Conservation (phyloP, 1,284 basidiomycete genomes). For the Rhodotorula sp. region DNA sequence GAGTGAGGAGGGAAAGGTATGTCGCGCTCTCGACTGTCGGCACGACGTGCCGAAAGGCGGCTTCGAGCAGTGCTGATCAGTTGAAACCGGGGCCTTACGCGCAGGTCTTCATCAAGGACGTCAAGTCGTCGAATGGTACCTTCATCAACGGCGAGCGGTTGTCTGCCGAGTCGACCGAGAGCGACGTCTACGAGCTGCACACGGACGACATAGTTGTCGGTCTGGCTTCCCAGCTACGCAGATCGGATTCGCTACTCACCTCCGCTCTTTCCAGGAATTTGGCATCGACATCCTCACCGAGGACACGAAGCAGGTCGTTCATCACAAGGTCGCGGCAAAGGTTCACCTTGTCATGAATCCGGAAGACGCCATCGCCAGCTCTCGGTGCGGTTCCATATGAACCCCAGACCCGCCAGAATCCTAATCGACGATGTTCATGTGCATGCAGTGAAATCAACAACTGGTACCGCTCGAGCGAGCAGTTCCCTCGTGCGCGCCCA, state of each 20-base stretch:
- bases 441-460: slow-evolving; percentile 39
- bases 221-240: slow-evolving; percentile 46
- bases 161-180: slow-evolving; percentile 85
- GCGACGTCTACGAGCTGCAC: slow-evolving; percentile 89
- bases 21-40: slow-evolving; percentile 22
- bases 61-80: neutral
- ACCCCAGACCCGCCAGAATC: too few species aligned
- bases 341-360: slow-evolving; percentile 83
- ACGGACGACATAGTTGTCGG: slow-evolving; percentile 84
- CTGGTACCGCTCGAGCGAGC: slow-evolving; percentile 40
- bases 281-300: slow-evolving; percentile 99
- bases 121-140: slow-evolving; percentile 96
- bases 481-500: slow-evolving; percentile 1
- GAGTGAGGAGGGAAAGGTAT: slow-evolving; percentile 82
- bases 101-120: slow-evolving; percentile 96
- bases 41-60: neutral
- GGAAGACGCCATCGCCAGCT: slow-evolving; percentile 62
- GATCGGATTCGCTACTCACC: neutral
- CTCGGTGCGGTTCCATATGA: too few species aligned
- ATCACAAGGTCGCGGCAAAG: slow-evolving; percentile 95
- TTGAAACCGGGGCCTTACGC: neutral
- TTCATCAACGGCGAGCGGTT: slow-evolving; percentile 96
- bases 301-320: slow-evolving; percentile 96
- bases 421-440: too few species aligned
- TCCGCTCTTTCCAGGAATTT: slow-evolving; percentile 67